A percentile compares a stretch with the other conserved stretches of the same genome.
Evolutionary conservation across 192 early-diverging fungal species (phyloP).

Genomic region (Piromyces finnis): DNA sequence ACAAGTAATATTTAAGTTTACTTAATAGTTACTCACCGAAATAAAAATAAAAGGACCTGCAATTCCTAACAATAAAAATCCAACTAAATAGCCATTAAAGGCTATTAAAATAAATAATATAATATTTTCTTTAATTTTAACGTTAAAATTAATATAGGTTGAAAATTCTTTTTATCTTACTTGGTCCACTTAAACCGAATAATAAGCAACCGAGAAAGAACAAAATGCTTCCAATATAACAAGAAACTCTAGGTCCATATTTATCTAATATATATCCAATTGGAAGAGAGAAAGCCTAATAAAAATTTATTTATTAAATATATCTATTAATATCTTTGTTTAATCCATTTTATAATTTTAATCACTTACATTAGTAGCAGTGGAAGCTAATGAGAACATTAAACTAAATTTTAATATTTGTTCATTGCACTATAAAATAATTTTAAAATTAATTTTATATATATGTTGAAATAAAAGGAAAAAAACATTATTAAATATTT

Average conservation of each 20-base stretch:
- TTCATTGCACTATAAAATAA: background rate
- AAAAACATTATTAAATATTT: background rate
- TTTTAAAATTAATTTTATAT: no score
- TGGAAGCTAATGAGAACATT: background rate
- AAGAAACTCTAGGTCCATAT: background rate
- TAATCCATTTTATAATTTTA: no score
- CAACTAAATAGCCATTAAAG: background rate
- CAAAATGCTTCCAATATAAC: background rate
- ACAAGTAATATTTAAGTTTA: no score
- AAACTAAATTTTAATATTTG: background rate
- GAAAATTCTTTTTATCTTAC: background rate
- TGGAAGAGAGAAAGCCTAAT: background rate
- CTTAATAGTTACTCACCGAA: background rate
- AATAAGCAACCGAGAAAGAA: background rate
- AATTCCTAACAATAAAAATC: background rate
- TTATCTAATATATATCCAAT: background rate
- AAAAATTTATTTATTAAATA: no score
- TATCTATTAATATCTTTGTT: no score
- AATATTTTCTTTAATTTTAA: no score
- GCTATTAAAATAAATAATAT: background rate
- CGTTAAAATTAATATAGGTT: no score
- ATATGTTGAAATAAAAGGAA: no score
- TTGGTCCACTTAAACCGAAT: background rate
- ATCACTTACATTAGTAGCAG: background rate
- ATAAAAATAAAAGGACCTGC: background rate